Evolutionary conservation across 2,329 filamentous ascomycete genomes (phyloP).

Genomic region (Gaeumannomyces tritici): DNA sequence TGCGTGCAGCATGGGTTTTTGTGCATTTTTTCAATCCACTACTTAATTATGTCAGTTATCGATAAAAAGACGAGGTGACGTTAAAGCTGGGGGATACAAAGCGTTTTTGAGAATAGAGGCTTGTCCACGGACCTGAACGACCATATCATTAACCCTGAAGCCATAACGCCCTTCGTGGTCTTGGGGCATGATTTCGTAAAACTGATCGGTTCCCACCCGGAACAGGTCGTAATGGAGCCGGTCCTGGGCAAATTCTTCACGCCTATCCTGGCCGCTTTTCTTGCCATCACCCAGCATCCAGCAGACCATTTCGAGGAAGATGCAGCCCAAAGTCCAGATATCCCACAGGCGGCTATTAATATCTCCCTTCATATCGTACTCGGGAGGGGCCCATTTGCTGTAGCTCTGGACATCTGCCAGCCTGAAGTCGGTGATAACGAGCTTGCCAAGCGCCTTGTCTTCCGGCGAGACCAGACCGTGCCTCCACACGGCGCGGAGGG

Average conservation of each 20-base stretch:
- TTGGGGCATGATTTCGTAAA: too few species aligned
- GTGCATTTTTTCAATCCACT: constrained; percentile 2
- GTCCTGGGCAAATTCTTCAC: too few species aligned
- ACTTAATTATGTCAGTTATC: neutral
- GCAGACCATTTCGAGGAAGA: neutral
- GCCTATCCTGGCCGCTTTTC: neutral
- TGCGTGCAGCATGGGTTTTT: neutral
- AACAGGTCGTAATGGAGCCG: neutral
- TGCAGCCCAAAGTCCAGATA: too few species aligned
- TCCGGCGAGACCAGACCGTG: too few species aligned
- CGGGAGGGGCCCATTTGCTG: constrained; percentile 6
- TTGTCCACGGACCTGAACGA: neutral
- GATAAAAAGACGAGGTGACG: too few species aligned
- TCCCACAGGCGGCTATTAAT: constrained; percentile 5
- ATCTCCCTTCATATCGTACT: constrained; percentile 7
- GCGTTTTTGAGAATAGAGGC: too few species aligned
- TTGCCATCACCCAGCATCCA: constrained; percentile 1
- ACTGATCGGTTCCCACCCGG: too few species aligned
- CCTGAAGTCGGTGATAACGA: constrained; percentile 8
- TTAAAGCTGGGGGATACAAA: too few species aligned
- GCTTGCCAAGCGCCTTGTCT: neutral
- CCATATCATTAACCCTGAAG: neutral
- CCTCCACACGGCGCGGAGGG: too few species aligned
- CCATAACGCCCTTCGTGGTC: neutral
- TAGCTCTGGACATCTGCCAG: constrained; percentile 6